Base-by-base conservation (phyloP, 148 eudicot genomes). In the Arbutus unedo region DNA sequence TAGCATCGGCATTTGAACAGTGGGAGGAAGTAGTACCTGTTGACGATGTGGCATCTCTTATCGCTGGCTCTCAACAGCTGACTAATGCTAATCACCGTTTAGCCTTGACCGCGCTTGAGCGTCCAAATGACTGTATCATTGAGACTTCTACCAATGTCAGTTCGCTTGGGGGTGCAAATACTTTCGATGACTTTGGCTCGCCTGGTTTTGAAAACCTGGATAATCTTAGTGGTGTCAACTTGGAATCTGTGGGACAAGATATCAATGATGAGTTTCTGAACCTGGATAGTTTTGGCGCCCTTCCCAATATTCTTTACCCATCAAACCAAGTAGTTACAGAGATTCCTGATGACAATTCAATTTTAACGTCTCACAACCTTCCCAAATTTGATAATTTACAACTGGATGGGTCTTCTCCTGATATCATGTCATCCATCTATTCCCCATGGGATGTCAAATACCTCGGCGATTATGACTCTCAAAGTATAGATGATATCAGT, bases 21-120 rank as follows among this genome's bases (percentile, higher is more conserved):
- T 86, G 90, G 92, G 95, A 87, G n/a, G 85, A 90, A 81, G 93
- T 94, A 44, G 78, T 89, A 49, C 70, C 90, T 25, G 87, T 89
- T 56, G 92, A 94, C 48, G 94, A 93, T 70, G 90, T 87, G 83
- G 78, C 90, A 50, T 88, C 92, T 74, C 91, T 90, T 70, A 72
- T 83, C 49, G 84, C 14, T 1, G 23, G 56, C 56, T 67, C 45
- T 50, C 59, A 45, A 10, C 75, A 43, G 43, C 8, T 51, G 7
- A 13, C 51, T 51, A 38, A 64, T 51, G 47, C 47, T 64, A 3
- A 6, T 41, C 23, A 51, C 45, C 74, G 47, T 43, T 71, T 44
- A 16, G 48, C 77, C 13, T 62, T 41, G 55, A 38, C 79, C 19
- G 54, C 18, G 8, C 10, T 13, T 14, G 83, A 56, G 72, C 74